Percentiles rank a stretch among this genome's conserved stretches.
These are phyloP conservation scores for Nematocida parisii DNA, from an alignment of 371 early-diverging fungal species.

Conservation along the genomic window DNA sequence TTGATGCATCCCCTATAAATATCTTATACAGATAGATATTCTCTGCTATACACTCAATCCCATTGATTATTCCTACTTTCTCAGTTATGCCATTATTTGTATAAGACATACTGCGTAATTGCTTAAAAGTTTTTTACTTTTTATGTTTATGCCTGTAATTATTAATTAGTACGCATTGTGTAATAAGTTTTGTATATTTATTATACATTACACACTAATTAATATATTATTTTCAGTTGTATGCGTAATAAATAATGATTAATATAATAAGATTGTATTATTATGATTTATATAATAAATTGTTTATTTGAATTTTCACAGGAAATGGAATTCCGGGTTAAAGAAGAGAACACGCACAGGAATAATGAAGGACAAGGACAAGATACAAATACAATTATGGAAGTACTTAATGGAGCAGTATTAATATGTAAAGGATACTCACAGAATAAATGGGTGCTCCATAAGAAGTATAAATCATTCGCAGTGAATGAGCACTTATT, in stretches of 20 bases:
- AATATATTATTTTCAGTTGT: no score
- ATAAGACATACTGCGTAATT: no score
- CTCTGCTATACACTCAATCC: not conserved
- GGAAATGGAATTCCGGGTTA: no score
- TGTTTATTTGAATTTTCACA: slow-evolving; percentile 31
- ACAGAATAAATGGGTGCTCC: not conserved
- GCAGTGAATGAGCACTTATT: slow-evolving; percentile 39
- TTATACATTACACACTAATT: no score
- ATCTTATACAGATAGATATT: not conserved
- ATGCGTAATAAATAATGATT: no score
- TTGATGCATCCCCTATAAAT: not conserved
- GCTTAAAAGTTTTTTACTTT: not conserved
- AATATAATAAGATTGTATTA: no score
- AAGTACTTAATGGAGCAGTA: not conserved
- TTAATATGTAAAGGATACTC: not conserved
- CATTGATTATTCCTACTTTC: slow-evolving; percentile 1
- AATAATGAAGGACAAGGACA: not conserved
- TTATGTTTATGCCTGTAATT: not conserved
- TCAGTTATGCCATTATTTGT: not conserved
- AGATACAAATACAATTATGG: slow-evolving; percentile 2
- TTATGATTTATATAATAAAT: not conserved
- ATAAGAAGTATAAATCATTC: slow-evolving; percentile 18
- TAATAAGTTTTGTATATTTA: no score
- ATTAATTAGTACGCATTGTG: no score
- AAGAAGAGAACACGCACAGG: no score